Percentiles rank a stretch among this genome's conserved stretches.
Conservation (phyloP, 2,329 filamentous ascomycete species). For the Stagonosporopsis rhizophila region DNA sequence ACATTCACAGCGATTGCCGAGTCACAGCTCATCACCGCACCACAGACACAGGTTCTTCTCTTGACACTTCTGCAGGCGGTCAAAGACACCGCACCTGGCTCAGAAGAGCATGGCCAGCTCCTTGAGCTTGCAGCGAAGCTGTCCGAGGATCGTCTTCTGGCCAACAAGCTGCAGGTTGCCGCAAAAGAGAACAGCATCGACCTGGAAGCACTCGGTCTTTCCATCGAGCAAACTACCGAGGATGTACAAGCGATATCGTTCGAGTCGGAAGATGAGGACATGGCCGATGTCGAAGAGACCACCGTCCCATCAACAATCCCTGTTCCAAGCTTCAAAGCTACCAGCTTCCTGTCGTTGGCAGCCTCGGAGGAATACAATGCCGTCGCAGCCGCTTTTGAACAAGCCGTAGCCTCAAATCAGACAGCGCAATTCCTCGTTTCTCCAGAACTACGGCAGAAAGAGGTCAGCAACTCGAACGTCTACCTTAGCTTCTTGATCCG, state of each 20-base stretch:
- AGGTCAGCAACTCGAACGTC: slow-evolving; percentile 66
- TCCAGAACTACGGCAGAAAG: slow-evolving; percentile 61
- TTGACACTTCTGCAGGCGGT: slow-evolving; percentile 68
- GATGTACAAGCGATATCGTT: slow-evolving; percentile 15
- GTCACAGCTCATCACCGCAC: slow-evolving; percentile 66
- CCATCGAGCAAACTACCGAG: slow-evolving; percentile 27
- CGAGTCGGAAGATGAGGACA: slow-evolving; percentile 59
- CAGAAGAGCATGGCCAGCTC: slow-evolving; percentile 39
- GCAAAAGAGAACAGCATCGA: slow-evolving; percentile 73
- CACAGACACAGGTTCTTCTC: slow-evolving; percentile 70
- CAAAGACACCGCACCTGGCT: slow-evolving; percentile 30
- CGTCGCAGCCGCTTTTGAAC: slow-evolving; percentile 37
- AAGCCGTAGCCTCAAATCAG: slow-evolving; percentile 33
- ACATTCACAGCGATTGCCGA: slow-evolving; percentile 68
- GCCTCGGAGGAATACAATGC: slow-evolving; percentile 39
- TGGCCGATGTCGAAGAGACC: slow-evolving; percentile 58
- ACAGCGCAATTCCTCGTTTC: slow-evolving; percentile 58
- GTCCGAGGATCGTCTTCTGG: slow-evolving; percentile 35
- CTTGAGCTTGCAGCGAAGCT: slow-evolving; percentile 43
- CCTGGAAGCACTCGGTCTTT: slow-evolving; percentile 66
- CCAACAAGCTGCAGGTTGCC: slow-evolving; percentile 70
- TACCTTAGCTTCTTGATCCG: slow-evolving; percentile 79
- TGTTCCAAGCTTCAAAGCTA: slow-evolving; percentile 35
- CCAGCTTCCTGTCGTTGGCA: slow-evolving; percentile 36
- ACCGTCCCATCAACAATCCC: slow-evolving; percentile 21